phyloP scores from a whole-genome alignment of 225 moss, liverwort and hornwort genomes.

The Neckera pumila region DNA sequence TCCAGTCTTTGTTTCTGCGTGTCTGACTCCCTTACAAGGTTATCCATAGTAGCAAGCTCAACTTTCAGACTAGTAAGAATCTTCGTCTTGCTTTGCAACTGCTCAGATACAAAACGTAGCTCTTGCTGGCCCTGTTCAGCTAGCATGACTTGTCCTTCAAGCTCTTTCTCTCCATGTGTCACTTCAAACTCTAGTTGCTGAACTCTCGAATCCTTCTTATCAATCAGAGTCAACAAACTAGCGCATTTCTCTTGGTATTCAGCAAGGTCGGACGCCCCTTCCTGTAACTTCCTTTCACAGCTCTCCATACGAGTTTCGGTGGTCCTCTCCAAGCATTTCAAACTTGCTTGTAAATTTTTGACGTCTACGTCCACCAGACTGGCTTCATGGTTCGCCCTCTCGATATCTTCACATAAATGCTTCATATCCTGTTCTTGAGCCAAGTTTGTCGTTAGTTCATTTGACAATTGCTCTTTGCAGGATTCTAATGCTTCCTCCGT shows the following conservation, averaged over 20 bases:
- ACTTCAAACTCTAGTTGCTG: slow-evolving; percentile 41
- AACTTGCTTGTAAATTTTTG: slow-evolving; percentile 39
- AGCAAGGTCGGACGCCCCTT: slow-evolving; percentile 16
- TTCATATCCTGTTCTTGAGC: slow-evolving; percentile 40
- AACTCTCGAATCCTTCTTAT: slow-evolving; percentile 38
- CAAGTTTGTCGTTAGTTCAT: slow-evolving; percentile 18
- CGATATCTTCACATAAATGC: slow-evolving; percentile 51
- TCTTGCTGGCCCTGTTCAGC: slow-evolving; percentile 34
- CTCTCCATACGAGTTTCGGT: slow-evolving; percentile 35
- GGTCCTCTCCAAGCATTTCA: slow-evolving; percentile 56
- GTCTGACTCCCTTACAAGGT: slow-evolving; percentile 20
- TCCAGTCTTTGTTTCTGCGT: slow-evolving; percentile 22
- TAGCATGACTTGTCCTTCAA: slow-evolving; percentile 19
- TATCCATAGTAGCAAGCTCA: slow-evolving; percentile 30
- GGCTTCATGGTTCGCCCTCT: slow-evolving; percentile 37
- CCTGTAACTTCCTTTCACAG: slow-evolving; percentile 27
- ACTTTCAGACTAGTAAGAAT: slow-evolving; percentile 26
- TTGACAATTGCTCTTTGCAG: slow-evolving; percentile 34
- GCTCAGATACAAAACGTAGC: slow-evolving; percentile 27
- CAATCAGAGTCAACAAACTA: slow-evolving; percentile 17
- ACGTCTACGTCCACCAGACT: slow-evolving; percentile 26
- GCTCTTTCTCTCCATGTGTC: background rate
- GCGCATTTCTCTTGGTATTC: slow-evolving; percentile 29
- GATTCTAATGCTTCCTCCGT: slow-evolving; percentile 58
- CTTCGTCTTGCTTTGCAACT: slow-evolving; percentile 35